Evolutionary conservation across 2,329 filamentous ascomycete genomes (phyloP), one percentile per base, ranked within the genome.

Genomic region (Aspergillus proliferans): DNA sequence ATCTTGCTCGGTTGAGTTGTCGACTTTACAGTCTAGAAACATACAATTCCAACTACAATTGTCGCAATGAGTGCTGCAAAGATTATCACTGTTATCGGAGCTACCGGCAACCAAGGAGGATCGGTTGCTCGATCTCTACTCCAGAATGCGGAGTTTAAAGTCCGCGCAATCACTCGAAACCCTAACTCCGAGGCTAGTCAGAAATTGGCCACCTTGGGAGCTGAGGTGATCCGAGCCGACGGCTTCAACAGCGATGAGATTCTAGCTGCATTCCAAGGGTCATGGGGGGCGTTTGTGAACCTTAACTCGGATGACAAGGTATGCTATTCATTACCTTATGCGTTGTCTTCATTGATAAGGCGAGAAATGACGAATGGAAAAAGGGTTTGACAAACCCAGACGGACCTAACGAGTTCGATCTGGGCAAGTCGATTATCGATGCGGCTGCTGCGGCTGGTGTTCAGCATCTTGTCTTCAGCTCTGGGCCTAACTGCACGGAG

Each of bases 401-500:
- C 4, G 61, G 64, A 1, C 62, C 59, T 2, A 65, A 52, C 2
- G 70, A 73, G 48, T 56, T 58, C 5, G 69, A 67, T n/a, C 43
- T 71, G 19, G 70, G 69, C 8, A 70, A 65, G 40, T 52, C 30
- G 3, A 51, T 72, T 38, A 55, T 70, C 10, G 66, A 71, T 45
- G 61, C 60, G 7, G 68, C 67, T 1, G 58, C 54, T 14, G 55
- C 62, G 10, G 65, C 62, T 8, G 65, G 68, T 14, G 66, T 71
- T 0, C 51, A 61, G 43, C 62, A 69, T 52, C 59, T 72, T 12
- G 61, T 71, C 6, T 71, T 64, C 43, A 71, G 69, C 43, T 50
- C 68, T 3, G 61, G 67, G 43, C 58, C 62, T 6, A 63, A 68
- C 38, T 62, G 63, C 6, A 57, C 57, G 0, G 54, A 67, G 38